Evolutionary conservation across 768 basidiomycete species (phyloP), one percentile per base, ranked within the genome.

Genomic region (Boletellus emodensis): DNA sequence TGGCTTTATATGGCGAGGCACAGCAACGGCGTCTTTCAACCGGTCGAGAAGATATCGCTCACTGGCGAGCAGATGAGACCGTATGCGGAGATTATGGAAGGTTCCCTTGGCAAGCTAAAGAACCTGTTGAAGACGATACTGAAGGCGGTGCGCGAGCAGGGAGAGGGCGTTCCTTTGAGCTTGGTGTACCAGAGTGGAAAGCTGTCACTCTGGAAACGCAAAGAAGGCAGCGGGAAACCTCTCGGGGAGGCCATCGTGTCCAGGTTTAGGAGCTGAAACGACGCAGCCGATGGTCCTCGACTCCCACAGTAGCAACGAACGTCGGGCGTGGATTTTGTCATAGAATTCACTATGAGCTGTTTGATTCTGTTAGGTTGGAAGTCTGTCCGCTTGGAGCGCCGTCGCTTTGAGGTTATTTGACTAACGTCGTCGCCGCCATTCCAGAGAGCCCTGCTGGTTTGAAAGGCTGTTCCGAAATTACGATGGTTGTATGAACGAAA

Each of bases 1-100:
- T 75, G 80, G 56, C 74, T 82, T 51, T 82, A 79, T 60, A 68
- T 86, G 46, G 86, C 77, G 0, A 67, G 77, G 37, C 86, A 89
- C 61, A 59, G 70, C 13, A 63, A 71, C 3, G 87, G 87, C 1
- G 65, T 36, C 1, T 88, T 89, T 63, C 57, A 61, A 4, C 62
- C 68, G 10, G 67, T 85, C 7, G 67, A 74, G 44, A 83, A 84
- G 62, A 49, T 67, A 15, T 65, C 71, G 37, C 73, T 75, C 39
- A 67, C 76, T 5, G 44, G 59, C 7, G 32, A 53, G 3, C 45
- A 53, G 39, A 65, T 68, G 67, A 52, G 37, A 35, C 53, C 57
- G 0, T 49, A 65, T 43, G 58, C 62, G 4, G 44, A 52, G 34
- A 44, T 44, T 44, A 58, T 59, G 56, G 55, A 61, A 17, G 43